Conservation (phyloP, 768 basidiomycete species). For the Auricularia cornea region DNA sequence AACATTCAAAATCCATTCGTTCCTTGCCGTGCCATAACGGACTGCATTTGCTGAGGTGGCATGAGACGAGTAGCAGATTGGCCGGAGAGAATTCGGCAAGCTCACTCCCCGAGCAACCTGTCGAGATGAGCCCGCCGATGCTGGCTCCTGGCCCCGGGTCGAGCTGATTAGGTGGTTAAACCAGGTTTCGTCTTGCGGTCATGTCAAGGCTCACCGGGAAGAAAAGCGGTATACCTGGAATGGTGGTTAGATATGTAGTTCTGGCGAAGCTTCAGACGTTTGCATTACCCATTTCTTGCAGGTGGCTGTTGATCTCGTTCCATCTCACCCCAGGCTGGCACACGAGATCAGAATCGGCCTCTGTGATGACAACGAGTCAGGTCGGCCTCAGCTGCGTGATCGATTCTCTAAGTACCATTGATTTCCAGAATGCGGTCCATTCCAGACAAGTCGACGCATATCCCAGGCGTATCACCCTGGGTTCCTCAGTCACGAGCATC, state of each 20-base stretch:
- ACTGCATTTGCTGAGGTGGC: slow-evolving; percentile 59
- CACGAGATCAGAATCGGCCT: slow-evolving; percentile 61
- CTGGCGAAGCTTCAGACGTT: neutral
- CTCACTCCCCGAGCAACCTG: slow-evolving; percentile 77
- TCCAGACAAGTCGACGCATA: slow-evolving; percentile 67
- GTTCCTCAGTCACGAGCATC: slow-evolving; percentile 12
- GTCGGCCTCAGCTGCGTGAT: neutral
- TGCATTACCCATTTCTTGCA: slow-evolving; percentile 49
- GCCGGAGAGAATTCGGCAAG: too few relatives aligned
- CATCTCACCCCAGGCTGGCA: slow-evolving; percentile 68
- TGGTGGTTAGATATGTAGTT: neutral
- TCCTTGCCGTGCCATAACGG: slow-evolving; percentile 81
- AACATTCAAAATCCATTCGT: slow-evolving; percentile 83
- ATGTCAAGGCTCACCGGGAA: slow-evolving; percentile 51
- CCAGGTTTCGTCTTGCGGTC: neutral
- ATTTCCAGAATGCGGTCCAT: slow-evolving; percentile 78
- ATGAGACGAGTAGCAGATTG: neutral
- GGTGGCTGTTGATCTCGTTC: slow-evolving; percentile 61
- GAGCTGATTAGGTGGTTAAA: slow-evolving; percentile 33
- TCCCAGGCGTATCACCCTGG: slow-evolving; percentile 33
- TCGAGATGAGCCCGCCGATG: slow-evolving; percentile 80
- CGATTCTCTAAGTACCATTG: slow-evolving; percentile 36
- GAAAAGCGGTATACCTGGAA: slow-evolving; percentile 65
- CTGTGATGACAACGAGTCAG: slow-evolving; percentile 24
- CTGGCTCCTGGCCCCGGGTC: slow-evolving; percentile 76